These are phyloP conservation scores for Hypomyces rosellus DNA, from an alignment of 2,329 filamentous ascomycete genomes.

Conservation along the genomic window DNA sequence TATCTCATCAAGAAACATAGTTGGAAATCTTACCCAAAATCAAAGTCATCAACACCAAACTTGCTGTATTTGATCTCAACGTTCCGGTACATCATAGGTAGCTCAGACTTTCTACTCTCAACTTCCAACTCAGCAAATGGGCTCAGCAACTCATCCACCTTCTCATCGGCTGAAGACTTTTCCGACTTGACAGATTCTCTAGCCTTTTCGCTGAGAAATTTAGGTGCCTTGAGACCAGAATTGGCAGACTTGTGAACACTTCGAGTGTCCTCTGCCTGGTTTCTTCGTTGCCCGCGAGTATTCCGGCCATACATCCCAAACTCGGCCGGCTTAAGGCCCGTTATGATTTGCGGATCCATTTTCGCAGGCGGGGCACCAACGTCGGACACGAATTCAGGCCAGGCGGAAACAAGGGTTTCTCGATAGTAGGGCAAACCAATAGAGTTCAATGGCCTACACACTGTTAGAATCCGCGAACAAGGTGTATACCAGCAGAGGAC, in stretches of 20 bases:
- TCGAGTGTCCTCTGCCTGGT: slow-evolving; percentile 77
- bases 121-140: slow-evolving; percentile 63
- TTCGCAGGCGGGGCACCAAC: slow-evolving; percentile 75
- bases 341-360: slow-evolving; percentile 64
- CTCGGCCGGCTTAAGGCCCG: slow-evolving; percentile 63
- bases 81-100: slow-evolving; percentile 83
- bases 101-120: slow-evolving; percentile 70
- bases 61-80: slow-evolving; percentile 99
- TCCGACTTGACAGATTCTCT: slow-evolving; percentile 54
- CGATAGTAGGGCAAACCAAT: slow-evolving; percentile 93
- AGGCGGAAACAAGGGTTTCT: slow-evolving; percentile 78
- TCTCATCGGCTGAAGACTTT: slow-evolving; percentile 35
- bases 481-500: too few relatives aligned
- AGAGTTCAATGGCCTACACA: slow-evolving; percentile 64
- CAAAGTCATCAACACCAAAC: slow-evolving; percentile 98
- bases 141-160: slow-evolving; percentile 53
- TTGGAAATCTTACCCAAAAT: slow-evolving; percentile 64
- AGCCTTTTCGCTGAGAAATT: slow-evolving; percentile 91
- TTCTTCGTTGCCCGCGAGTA: slow-evolving; percentile 63
- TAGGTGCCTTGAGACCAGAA: slow-evolving; percentile 65
- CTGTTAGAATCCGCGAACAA: slow-evolving; percentile 8
- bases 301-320: slow-evolving; percentile 76
- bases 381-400: slow-evolving; percentile 82
- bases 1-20: slow-evolving; percentile 1
- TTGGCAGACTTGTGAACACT: slow-evolving; percentile 53